Evolutionary conservation across 2,329 filamentous ascomycete species (phyloP).

Genomic region (Zymoseptoria passerinii): DNA sequence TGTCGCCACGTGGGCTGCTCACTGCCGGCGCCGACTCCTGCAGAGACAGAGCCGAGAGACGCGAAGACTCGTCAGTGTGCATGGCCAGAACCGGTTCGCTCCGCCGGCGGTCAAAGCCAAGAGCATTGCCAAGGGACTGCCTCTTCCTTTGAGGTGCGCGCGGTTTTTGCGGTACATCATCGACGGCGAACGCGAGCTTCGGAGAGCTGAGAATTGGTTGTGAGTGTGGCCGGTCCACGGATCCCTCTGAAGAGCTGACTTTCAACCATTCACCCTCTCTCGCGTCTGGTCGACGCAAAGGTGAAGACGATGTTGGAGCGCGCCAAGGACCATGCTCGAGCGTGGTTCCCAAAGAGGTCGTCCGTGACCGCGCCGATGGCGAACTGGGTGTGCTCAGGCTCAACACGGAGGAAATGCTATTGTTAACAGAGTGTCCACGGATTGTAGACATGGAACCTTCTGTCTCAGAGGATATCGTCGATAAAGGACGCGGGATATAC

Average conservation of each 20-base stretch:
- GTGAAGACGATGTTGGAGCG: constrained; percentile 42
- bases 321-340: constrained; percentile 45
- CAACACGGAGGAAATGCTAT: constrained; percentile 70
- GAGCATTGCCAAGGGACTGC: constrained; percentile 56
- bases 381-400: constrained; percentile 49
- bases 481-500: constrained; percentile 74
- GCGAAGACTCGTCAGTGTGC: constrained; percentile 17
- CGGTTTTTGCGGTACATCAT: constrained; percentile 6
- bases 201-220: constrained; percentile 10
- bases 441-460: constrained; percentile 65
- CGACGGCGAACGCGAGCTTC: constrained; percentile 10
- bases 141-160: constrained; percentile 44
- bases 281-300: constrained; percentile 22
- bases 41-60: constrained; percentile 26
- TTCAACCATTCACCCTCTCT: constrained; percentile 29
- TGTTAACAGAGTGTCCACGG: constrained; percentile 64
- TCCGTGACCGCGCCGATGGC: constrained; percentile 31
- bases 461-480: constrained; percentile 75
- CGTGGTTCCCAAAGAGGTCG: constrained; percentile 33
- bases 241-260: constrained; percentile 13
- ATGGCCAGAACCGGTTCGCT: constrained; percentile 32
- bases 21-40: constrained; percentile 19
- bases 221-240: constrained; percentile 16
- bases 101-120: constrained; percentile 48
- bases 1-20: constrained; percentile 3